phyloP scores from a whole-genome alignment of 164 flowering plant genomes.

The Nymphaea thermarum region DNA sequence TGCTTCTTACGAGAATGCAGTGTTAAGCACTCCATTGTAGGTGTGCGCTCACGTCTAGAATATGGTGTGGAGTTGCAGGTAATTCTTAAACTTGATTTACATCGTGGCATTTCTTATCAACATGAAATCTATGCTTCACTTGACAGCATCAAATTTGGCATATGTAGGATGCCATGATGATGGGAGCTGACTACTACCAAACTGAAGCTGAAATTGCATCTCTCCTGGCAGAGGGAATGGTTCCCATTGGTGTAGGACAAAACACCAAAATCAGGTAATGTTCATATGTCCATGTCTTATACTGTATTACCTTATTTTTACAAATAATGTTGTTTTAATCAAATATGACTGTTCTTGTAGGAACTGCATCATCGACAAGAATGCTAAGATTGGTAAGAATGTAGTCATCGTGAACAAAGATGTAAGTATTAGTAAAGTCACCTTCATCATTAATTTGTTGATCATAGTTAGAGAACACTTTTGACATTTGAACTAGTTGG shows the following conservation, averaged over 20 bases:
- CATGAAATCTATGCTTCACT: background rate
- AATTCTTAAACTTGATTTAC: background rate
- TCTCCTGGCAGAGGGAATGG: constrained; percentile 77
- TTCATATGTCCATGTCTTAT: too few relatives aligned
- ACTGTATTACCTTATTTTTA: background rate
- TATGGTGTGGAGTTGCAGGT: constrained; percentile 73
- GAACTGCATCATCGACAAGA: constrained; percentile 95
- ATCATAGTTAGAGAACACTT: background rate
- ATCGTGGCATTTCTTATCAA: too few relatives aligned
- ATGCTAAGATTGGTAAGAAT: constrained; percentile 83
- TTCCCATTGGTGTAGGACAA: constrained; percentile 81
- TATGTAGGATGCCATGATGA: constrained; percentile 91
- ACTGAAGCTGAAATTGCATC: constrained; percentile 92
- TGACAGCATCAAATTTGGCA: background rate
- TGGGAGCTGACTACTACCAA: constrained; percentile 98
- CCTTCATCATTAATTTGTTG: background rate
- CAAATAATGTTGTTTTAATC: background rate
- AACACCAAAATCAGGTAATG: constrained; percentile 78
- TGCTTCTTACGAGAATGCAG: constrained; percentile 90
- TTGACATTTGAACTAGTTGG: background rate
- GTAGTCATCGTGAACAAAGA: constrained; percentile 64
- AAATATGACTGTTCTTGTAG: constrained; percentile 18
- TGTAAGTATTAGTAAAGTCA: constrained; percentile 29
- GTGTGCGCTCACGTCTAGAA: constrained; percentile 85
- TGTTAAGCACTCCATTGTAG: constrained; percentile 70